phyloP scores from a whole-genome alignment of 78 protist species.

The Guillardia theta region DNA sequence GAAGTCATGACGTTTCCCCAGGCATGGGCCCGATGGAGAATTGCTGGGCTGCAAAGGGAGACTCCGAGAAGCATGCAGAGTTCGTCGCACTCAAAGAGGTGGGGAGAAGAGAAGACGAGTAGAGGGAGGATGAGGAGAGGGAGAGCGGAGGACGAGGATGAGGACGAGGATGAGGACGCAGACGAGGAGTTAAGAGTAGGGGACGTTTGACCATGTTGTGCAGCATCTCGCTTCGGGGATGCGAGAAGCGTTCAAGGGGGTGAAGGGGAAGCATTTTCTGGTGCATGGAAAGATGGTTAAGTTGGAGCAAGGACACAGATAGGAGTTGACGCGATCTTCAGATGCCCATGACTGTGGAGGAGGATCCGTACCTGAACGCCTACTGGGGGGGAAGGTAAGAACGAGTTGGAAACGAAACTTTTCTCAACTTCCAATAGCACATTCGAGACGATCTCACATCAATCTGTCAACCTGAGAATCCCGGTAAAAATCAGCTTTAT shows the following conservation, averaged over 20 bases:
- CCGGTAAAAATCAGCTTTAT: no score
- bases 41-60: not conserved
- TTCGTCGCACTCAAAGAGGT: not conserved
- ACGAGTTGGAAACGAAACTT: no score
- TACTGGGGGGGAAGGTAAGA: constrained; percentile 11
- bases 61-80: not conserved
- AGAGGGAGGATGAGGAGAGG: no score
- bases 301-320: not conserved
- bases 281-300: not conserved
- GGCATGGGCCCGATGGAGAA: constrained; percentile 29
- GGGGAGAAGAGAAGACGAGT: no score
- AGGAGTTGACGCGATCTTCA: not conserved
- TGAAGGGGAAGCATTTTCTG: not conserved
- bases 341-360: constrained; percentile 33
- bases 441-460: not conserved
- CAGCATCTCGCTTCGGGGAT: not conserved
- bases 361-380: constrained; percentile 27
- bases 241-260: not conserved
- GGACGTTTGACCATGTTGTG: no score
- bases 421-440: no score
- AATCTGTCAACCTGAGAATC: constrained; percentile 7
- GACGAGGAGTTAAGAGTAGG: no score
- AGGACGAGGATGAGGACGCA: no score
- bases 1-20: not conserved
- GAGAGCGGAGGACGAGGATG: no score